A percentile compares a stretch with the other conserved stretches of the same genome.
Evolutionary conservation across 2,329 filamentous ascomycete species (phyloP).

Genomic region (Hypoxylon sp.): DNA sequence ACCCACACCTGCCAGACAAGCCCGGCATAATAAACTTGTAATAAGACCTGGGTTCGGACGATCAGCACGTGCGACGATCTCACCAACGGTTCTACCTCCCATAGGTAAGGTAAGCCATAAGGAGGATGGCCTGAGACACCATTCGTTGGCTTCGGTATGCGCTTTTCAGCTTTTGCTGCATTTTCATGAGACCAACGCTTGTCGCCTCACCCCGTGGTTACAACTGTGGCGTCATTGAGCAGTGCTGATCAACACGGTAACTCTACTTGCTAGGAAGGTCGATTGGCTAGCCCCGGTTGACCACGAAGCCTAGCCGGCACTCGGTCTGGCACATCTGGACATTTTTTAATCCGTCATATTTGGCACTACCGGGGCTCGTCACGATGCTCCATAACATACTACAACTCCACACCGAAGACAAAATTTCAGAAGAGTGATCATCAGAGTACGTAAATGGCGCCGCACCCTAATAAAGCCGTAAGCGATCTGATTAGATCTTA

Average conservation of each 20-base stretch:
- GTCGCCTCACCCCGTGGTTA: slow-evolving; percentile 32
- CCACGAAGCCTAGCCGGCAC: slow-evolving; percentile 19
- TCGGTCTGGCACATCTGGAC: slow-evolving; percentile 30
- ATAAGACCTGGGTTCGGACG: slow-evolving; percentile 45
- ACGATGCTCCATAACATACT: not conserved
- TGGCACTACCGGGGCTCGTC: slow-evolving; percentile 13
- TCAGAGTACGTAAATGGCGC: slow-evolving; percentile 10
- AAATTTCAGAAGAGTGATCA: not conserved
- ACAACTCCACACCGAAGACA: slow-evolving; percentile 26
- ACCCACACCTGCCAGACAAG: slow-evolving; percentile 14
- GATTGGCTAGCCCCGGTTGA: slow-evolving; percentile 23
- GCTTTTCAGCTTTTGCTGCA: slow-evolving; percentile 42
- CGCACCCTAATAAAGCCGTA: slow-evolving; percentile 26
- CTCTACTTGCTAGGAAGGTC: slow-evolving; percentile 40
- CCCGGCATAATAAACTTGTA: slow-evolving; percentile 45
- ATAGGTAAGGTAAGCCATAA: slow-evolving; percentile 39
- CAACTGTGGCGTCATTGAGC: slow-evolving; percentile 43
- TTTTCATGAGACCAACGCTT: slow-evolving; percentile 24
- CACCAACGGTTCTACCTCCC: slow-evolving; percentile 44
- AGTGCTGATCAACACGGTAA: slow-evolving; percentile 37
- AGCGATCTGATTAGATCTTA: slow-evolving; percentile 44
- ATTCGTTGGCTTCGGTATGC: slow-evolving; percentile 38
- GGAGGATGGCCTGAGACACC: slow-evolving; percentile 26
- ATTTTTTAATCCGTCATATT: slow-evolving; percentile 33
- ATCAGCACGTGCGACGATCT: slow-evolving; percentile 47